Base-by-base conservation (phyloP, 805 yeast species). In the Lipomyces starkeyi region DNA sequence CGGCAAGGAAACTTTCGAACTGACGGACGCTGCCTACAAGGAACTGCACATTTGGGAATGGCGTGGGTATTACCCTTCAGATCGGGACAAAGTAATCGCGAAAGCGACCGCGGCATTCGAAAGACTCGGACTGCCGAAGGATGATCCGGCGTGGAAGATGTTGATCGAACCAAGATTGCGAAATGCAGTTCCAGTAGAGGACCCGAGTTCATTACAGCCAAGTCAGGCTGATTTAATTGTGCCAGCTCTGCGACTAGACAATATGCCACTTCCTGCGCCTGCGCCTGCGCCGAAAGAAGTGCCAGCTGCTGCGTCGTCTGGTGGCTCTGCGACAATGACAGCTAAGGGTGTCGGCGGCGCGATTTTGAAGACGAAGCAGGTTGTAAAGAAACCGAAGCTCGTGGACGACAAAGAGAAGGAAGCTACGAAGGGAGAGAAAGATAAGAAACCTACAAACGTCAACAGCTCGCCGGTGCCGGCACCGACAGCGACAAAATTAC, bases 1-100 rank as follows among this genome's bases (percentile, higher is more conserved):
- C 9, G 64, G 59, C 37, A 58, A 60, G 40, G 66, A 63, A 34
- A 57, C 27, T 29, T 75, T 71, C 63, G 65, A 65, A 32, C 69
- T 78, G 22, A 67, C 76, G n/a, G 76, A 74, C 67, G 73, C 71
- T 57, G 66, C 73, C 37, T 74, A 73, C 68, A 74, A 76, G 37
- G 74, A 76, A 29, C 71, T 76, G n/a, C 76, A 78, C 22, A 76
- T 81, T 5, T 78, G 83, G 75, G 78, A 78, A 25, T 79, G 80
- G 76, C 73, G 76, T 37, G 75, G 75, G 32, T 82, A 82, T 70
- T 71, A 78, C 59, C 76, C 75, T 13, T 58, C 64, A 64, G 75
- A 80, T 69, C 73, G 81, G 64, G 63, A 70, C 9, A 64, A 67
- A 37, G 79, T 78, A 14, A 72, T 77, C 29, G 70, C 63, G n/a